These are phyloP conservation scores for Diaporthe amygdali DNA, from an alignment of 2,329 filamentous ascomycete species.

Conservation along the genomic window DNA sequence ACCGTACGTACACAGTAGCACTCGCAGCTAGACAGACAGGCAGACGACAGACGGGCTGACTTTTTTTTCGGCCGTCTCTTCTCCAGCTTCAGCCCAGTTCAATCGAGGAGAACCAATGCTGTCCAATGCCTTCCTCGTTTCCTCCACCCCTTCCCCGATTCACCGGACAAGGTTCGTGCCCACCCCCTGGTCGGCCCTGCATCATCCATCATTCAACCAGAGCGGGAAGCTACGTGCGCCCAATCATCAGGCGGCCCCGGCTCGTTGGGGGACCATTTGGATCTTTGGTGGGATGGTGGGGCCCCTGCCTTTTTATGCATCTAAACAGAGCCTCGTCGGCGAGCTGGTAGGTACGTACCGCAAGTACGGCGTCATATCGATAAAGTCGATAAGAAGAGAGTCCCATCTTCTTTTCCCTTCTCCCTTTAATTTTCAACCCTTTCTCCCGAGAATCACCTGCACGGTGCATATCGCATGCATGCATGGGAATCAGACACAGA, in stretches of 20 bases:
- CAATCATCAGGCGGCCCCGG: conserved; percentile 18
- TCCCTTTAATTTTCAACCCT: no score
- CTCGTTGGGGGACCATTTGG: conserved; percentile 24
- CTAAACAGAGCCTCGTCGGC: not conserved
- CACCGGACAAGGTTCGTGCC: conserved; percentile 9
- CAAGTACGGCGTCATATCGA: not conserved
- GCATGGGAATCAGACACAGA: not conserved
- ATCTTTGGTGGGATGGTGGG: conserved; percentile 27
- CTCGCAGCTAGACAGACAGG: conserved; percentile 4
- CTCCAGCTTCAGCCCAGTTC: not conserved
- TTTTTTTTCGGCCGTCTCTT: not conserved
- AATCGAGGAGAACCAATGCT: not conserved
- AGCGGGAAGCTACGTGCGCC: conserved; percentile 6
- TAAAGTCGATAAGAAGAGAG: not conserved
- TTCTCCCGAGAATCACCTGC: not conserved
- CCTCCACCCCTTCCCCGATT: conserved; percentile 5
- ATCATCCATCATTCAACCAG: conserved; percentile 20
- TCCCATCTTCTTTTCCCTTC: not conserved
- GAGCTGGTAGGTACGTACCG: not conserved
- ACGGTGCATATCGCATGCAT: not conserved
- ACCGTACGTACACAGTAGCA: no score
- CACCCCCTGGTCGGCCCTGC: conserved; percentile 19
- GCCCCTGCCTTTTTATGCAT: not conserved
- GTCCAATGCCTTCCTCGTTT: not conserved
- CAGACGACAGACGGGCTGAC: not conserved